phyloP scores from a whole-genome alignment of 2,329 filamentous ascomycete species.

The Xylariaceae sp. region DNA sequence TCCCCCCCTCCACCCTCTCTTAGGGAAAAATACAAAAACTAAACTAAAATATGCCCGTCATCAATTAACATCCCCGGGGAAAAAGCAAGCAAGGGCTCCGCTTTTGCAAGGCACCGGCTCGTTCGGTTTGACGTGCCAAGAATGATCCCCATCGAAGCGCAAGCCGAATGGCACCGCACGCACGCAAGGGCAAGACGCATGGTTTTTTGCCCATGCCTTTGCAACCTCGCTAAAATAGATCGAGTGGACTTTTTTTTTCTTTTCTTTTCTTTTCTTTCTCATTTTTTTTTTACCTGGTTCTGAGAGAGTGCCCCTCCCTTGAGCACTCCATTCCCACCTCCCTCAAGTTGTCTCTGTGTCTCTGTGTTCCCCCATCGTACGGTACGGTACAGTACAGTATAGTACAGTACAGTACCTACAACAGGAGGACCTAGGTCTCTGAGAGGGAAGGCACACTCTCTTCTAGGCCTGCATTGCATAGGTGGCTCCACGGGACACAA shows the following conservation, averaged over 20 bases:
- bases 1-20: background rate
- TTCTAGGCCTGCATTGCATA: constrained; percentile 3
- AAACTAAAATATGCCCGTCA: background rate
- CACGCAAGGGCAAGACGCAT: constrained; percentile 8
- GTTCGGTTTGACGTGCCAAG: constrained; percentile 13
- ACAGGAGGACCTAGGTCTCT: background rate
- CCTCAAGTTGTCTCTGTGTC: background rate
- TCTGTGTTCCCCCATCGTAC: constrained; percentile 9
- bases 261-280: too few species aligned
- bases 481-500: background rate
- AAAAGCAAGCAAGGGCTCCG: constrained; percentile 9
- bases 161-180: constrained; percentile 9
- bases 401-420: constrained; percentile 2
- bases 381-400: constrained; percentile 8
- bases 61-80: constrained; percentile 2
- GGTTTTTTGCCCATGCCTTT: constrained; percentile 10
- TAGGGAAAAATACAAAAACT: background rate
- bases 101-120: constrained; percentile 10
- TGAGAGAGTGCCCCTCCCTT: background rate
- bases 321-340: background rate
- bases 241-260: background rate
- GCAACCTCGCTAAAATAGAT: constrained; percentile 23
- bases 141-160: background rate
- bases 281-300: too few species aligned
- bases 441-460: background rate